Conservation (phyloP, 768 basidiomycete species). For the Rhodotorula toruloides region DNA sequence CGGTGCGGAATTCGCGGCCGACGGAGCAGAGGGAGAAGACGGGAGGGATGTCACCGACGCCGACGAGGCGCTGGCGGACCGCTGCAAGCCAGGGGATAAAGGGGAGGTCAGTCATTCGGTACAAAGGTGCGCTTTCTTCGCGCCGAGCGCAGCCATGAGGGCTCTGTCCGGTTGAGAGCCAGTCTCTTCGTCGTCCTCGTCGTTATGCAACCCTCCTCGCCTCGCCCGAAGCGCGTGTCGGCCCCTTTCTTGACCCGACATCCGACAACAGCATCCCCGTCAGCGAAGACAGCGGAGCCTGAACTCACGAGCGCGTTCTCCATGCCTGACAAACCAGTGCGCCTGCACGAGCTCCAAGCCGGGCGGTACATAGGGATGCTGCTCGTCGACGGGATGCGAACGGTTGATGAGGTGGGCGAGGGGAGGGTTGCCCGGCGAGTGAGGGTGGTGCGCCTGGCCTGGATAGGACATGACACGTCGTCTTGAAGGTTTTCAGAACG, state of each 20-base stretch:
- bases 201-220: too few relatives aligned
- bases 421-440: conserved; percentile 26
- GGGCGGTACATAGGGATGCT: not conserved
- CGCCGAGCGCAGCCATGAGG: too few relatives aligned
- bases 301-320: conserved; percentile 18
- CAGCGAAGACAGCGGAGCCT: not conserved
- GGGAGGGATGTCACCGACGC: conserved; percentile 23
- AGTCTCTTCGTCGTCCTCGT: not conserved
- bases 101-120: not conserved
- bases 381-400: not conserved
- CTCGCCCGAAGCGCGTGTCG: too few relatives aligned
- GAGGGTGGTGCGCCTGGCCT: conserved; percentile 32
- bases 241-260: too few relatives aligned
- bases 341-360: conserved; percentile 34
- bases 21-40: conserved; percentile 22
- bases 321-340: conserved; percentile 31
- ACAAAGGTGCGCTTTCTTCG: not conserved
- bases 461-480: conserved; percentile 3
- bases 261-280: too few relatives aligned
- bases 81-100: not conserved
- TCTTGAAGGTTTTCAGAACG: too few relatives aligned
- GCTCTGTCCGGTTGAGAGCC: too few relatives aligned
- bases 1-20: conserved; percentile 21
- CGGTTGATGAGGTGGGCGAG: conserved; percentile 3
- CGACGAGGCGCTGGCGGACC: conserved; percentile 24